Evolutionary conservation across 371 early-diverging fungal species (phyloP).

Genomic region (Zychaea mexicana): DNA sequence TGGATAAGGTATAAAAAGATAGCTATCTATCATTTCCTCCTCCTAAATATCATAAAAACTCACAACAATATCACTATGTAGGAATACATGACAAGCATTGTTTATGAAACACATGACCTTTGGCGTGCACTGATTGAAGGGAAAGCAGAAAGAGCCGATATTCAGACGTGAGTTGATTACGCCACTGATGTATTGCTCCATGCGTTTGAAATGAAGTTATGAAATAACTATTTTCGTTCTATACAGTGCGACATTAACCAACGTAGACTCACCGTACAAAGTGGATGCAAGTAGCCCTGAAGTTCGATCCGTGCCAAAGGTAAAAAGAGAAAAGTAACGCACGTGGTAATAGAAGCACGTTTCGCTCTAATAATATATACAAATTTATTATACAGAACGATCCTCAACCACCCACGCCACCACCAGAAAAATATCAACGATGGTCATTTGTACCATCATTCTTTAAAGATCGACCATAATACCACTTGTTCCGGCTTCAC

Average conservation of each 20-base stretch:
- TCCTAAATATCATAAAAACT: too few relatives aligned
- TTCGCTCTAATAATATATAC: too few relatives aligned
- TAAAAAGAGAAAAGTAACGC: not conserved
- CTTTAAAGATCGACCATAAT: too few relatives aligned
- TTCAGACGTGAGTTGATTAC: not conserved
- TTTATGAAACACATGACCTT: constrained; percentile 1
- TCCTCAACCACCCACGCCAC: not conserved
- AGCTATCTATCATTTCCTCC: too few relatives aligned
- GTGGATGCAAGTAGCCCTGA: not conserved
- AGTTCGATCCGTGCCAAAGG: constrained; percentile 5
- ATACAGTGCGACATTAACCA: not conserved
- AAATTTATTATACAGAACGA: not conserved
- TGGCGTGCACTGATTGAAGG: constrained; percentile 12
- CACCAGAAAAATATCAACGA: not conserved
- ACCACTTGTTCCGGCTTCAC: too few relatives aligned
- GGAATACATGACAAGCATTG: not conserved
- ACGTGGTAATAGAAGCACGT: not conserved
- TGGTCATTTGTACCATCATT: not conserved
- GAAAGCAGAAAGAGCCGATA: not conserved
- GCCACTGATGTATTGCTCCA: not conserved
- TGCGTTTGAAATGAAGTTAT: not conserved
- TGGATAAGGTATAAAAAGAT: constrained; percentile 7
- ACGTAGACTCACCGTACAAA: not conserved
- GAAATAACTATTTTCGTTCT: too few relatives aligned
- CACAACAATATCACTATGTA: too few relatives aligned